Evolutionary conservation across 1,284 basidiomycete species (phyloP), one percentile per base, ranked within the genome.

Genomic region (Naganishia sp.): DNA sequence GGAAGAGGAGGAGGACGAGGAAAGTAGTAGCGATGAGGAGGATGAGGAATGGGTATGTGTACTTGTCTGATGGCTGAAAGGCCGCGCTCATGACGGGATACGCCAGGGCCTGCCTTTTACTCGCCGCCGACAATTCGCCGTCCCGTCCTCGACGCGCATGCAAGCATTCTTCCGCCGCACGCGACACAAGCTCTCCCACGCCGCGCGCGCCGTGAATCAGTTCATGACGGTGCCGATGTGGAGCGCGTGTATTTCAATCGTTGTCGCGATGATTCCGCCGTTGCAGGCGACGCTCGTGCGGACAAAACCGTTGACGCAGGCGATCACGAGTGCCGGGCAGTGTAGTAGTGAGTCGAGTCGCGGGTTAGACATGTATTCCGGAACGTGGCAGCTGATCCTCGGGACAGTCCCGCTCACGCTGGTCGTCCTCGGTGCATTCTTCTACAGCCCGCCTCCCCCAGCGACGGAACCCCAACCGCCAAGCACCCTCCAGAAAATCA

Each of bases 381-480:
- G 28, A 28, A 28, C 31, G 32, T 52, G 7, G 23, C 25, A 23
- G 9, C 32, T 57, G 1, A 17, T n/a, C 46, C 31, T 7, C 75
- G 69, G 58, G 28, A 68, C 73, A 75, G 81, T 97, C 70, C 94
- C 94, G 0, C 76, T 96, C 28, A 96, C 94, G 2, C 82, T 97
- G 45, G 85, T 97, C 67, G 92, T 96, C 9, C 87, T 97, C 50
- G 94, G 94, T 18, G 92, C 90, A 7, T 96, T 94, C 83, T 96
- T 96, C 78, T 88, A 90, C 69, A 70, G 75, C 0, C 77, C 77
- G 5, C 72, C 76, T 6, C 21, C 60, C 21, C 61, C 61, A 4
- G 50, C 49, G 10, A 18, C 47, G 18, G 42, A 41, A 6, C 17
- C 63, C 5, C 35, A 45, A 6, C 25, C 23, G 4, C 46, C 49